These are phyloP conservation scores for Nicotiana benthamiana DNA, from an alignment of 257 asterid species.

Conservation along the genomic window DNA sequence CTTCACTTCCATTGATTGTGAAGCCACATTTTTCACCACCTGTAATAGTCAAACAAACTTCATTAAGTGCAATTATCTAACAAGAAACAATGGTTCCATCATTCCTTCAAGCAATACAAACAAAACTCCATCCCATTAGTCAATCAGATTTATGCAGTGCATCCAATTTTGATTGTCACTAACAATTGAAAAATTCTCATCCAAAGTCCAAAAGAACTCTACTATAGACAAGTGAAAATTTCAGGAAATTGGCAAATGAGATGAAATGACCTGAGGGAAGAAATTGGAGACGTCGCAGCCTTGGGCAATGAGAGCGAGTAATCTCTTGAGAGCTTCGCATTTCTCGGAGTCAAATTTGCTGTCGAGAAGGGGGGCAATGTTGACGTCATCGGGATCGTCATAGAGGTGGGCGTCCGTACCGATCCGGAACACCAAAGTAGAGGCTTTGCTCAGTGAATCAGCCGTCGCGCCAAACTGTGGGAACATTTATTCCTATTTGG, in stretches of 20 bases:
- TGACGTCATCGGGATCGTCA: constrained; percentile 95
- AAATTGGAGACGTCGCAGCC: constrained; percentile 73
- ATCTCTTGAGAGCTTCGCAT: constrained; percentile 90
- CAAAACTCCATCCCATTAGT: no score
- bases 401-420: constrained; percentile 94
- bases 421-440: constrained; percentile 82
- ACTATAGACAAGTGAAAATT: no score
- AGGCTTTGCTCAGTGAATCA: constrained; percentile 90
- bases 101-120: no score
- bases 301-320: constrained; percentile 93
- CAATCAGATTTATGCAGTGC: no score
- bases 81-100: no score
- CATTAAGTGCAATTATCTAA: background rate
- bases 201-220: no score
- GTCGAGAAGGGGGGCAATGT: constrained; percentile 76
- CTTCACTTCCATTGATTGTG: constrained; percentile 86
- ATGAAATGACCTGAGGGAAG: constrained; percentile 68
- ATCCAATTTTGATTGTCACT: no score
- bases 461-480: constrained; percentile 83
- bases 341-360: constrained; percentile 95
- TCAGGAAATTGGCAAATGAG: background rate
- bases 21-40: constrained; percentile 97
- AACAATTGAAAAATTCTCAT: no score
- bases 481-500: constrained; percentile 31
- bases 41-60: constrained; percentile 14